Percentiles rank a stretch among this genome's conserved stretches.
Evolutionary conservation across 2,329 filamentous ascomycete species (phyloP).

Genomic region (Xylaria sp.): DNA sequence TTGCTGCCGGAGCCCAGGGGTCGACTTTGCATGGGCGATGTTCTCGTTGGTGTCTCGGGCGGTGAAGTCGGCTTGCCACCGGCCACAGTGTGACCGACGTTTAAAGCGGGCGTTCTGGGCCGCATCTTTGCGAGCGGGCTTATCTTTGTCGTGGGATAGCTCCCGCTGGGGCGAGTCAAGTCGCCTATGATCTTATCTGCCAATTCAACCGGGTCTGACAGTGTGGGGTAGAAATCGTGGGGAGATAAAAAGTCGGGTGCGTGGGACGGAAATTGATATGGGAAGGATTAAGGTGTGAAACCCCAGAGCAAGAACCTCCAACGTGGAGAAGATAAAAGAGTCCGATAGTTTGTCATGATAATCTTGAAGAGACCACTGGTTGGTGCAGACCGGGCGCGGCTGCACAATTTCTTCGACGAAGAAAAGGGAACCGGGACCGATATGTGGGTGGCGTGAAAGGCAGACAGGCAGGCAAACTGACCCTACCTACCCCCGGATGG

Average conservation of each 20-base stretch:
- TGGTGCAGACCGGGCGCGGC: constrained; percentile 38
- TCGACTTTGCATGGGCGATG: constrained; percentile 40
- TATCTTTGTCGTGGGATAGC: constrained; percentile 32
- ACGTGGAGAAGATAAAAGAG: constrained; percentile 48
- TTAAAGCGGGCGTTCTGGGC: constrained; percentile 40
- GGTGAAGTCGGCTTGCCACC: constrained; percentile 47
- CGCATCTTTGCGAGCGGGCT: constrained; percentile 35
- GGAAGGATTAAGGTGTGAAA: constrained; percentile 48
- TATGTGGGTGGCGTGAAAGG: constrained; percentile 22
- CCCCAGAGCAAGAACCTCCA: constrained; percentile 53
- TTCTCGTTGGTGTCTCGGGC: constrained; percentile 48
- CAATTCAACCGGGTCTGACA: constrained; percentile 35
- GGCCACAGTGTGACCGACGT: constrained; percentile 32
- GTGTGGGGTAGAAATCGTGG: constrained; percentile 43
- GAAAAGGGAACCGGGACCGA: constrained; percentile 20
- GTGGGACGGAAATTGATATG: constrained; percentile 27
- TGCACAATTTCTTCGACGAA: constrained; percentile 39
- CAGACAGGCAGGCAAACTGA: neutral
- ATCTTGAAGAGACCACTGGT: constrained; percentile 38
- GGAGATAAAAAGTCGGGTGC: constrained; percentile 33
- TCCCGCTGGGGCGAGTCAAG: constrained; percentile 37
- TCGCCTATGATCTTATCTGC: constrained; percentile 39
- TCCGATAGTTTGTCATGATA: constrained; percentile 56
- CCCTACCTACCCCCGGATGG: neutral
- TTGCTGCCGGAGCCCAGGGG: constrained; percentile 33